phyloP scores from a whole-genome alignment of 306 rosid species.

The Ormosia semicastrata region DNA sequence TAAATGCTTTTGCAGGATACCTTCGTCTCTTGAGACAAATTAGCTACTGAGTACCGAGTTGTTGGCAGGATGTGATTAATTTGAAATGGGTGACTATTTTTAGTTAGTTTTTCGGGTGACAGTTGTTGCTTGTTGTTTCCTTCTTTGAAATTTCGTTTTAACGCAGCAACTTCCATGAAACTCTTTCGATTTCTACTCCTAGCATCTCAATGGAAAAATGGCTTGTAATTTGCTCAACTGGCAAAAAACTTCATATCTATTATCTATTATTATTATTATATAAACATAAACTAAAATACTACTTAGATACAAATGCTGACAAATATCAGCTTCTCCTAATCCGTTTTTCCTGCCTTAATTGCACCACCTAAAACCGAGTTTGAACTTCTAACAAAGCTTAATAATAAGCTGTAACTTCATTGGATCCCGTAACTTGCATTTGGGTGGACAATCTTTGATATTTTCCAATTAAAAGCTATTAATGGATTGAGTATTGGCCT shows the following conservation, averaged over 20 bases:
- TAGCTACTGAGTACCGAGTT: not conserved
- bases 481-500: not conserved
- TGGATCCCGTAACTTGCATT: not conserved
- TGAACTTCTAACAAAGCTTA: not conserved
- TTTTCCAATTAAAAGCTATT: not conserved
- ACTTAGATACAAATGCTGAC: not conserved
- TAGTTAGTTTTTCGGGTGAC: not conserved
- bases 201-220: not conserved
- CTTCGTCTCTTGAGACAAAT: not conserved
- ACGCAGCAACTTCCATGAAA: not conserved
- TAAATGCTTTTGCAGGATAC: not conserved
- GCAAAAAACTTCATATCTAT: not conserved
- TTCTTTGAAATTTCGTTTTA: not conserved
- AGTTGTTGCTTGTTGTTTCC: not conserved
- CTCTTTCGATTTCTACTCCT: not conserved
- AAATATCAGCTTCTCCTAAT: not conserved
- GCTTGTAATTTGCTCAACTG: not conserved
- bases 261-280: not conserved
- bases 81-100: not conserved
- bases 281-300: not conserved
- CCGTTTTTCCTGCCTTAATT: not conserved
- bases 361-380: not conserved
- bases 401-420: not conserved
- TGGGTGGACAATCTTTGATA: not conserved
- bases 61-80: not conserved